Evolutionary conservation across 495 filamentous ascomycete genomes (phyloP).

Genomic region (Bacidia rubella): DNA sequence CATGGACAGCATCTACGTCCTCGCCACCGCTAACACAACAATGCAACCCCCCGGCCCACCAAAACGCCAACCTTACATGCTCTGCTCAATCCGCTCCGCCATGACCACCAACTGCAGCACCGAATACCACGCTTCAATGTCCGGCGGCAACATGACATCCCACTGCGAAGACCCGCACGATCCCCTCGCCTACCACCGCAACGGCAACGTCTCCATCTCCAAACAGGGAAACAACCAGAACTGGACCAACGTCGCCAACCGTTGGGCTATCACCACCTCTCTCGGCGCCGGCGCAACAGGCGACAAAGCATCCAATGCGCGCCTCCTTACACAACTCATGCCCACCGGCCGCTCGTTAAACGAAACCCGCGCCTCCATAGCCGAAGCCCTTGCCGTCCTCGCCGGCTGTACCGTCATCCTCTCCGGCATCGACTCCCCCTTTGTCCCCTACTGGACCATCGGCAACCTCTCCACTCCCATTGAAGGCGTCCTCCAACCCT

Average conservation of each 20-base stretch:
- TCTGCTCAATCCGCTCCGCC: slow-evolving; percentile 50
- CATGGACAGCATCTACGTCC: slow-evolving; percentile 45
- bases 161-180: slow-evolving; percentile 44
- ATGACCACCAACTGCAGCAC: slow-evolving; percentile 49
- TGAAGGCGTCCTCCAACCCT: slow-evolving; percentile 31
- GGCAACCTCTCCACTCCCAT: slow-evolving; percentile 19
- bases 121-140: slow-evolving; percentile 41
- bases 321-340: slow-evolving; percentile 45
- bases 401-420: slow-evolving; percentile 49
- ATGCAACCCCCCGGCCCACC: slow-evolving; percentile 5
- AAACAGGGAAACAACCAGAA: slow-evolving; percentile 23
- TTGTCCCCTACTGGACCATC: slow-evolving; percentile 45
- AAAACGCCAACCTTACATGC: slow-evolving; percentile 31
- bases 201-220: slow-evolving; percentile 21
- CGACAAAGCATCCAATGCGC: slow-evolving; percentile 45
- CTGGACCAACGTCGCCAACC: slow-evolving; percentile 44
- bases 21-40: slow-evolving; percentile 35
- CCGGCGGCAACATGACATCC: slow-evolving; percentile 38
- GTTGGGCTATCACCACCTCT: slow-evolving; percentile 43
- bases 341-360: slow-evolving; percentile 24
- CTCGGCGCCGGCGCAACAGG: slow-evolving; percentile 46
- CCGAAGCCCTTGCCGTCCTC: slow-evolving; percentile 55
- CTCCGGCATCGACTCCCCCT: slow-evolving; percentile 37
- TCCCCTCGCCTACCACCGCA: slow-evolving; percentile 33
- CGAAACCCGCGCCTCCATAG: slow-evolving; percentile 42